phyloP scores from a whole-genome alignment of 768 basidiomycete genomes.

The Flagelloscypha sp. region DNA sequence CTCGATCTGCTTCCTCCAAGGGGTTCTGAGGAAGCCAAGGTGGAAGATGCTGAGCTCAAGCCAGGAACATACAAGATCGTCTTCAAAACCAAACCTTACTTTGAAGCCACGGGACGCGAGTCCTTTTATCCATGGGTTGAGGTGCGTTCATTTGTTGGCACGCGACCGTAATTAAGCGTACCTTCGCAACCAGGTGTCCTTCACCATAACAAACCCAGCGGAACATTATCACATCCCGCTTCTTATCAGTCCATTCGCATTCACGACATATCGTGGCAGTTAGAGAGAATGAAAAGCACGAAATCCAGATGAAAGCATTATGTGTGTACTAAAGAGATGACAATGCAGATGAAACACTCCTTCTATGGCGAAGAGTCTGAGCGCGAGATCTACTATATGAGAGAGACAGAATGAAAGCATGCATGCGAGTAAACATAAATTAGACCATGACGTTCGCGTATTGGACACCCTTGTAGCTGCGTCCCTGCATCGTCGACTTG shows the following conservation, averaged over 20 bases:
- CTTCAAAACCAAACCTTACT: conserved; percentile 81
- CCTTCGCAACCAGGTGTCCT: conserved; percentile 55
- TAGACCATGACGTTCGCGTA: conserved; percentile 68
- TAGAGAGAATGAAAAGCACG: conserved; percentile 18
- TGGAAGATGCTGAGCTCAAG: conserved; percentile 35
- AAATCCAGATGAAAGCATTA: neutral
- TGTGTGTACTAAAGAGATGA: too few relatives aligned
- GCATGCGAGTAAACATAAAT: conserved; percentile 8
- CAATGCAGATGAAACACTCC: too few relatives aligned
- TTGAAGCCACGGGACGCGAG: conserved; percentile 48
- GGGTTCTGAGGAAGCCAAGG: conserved; percentile 35
- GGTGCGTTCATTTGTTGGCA: conserved; percentile 31
- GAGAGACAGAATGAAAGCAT: neutral
- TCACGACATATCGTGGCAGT: conserved; percentile 91
- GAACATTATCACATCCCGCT: conserved; percentile 91
- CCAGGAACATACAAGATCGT: conserved; percentile 75
- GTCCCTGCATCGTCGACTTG: conserved; percentile 79
- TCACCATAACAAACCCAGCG: conserved; percentile 57
- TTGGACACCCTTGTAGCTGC: conserved; percentile 62
- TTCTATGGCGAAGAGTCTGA: too few relatives aligned
- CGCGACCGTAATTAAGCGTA: conserved; percentile 5
- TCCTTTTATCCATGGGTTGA: conserved; percentile 92
- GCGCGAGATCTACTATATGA: too few relatives aligned
- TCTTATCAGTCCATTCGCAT: conserved; percentile 86
- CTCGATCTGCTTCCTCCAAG: conserved; percentile 57